A percentile compares a stretch with the other conserved stretches of the same genome.
These are phyloP conservation scores for Teunomyces tritomae DNA, from an alignment of 805 yeast species.

Conservation along the genomic window DNA sequence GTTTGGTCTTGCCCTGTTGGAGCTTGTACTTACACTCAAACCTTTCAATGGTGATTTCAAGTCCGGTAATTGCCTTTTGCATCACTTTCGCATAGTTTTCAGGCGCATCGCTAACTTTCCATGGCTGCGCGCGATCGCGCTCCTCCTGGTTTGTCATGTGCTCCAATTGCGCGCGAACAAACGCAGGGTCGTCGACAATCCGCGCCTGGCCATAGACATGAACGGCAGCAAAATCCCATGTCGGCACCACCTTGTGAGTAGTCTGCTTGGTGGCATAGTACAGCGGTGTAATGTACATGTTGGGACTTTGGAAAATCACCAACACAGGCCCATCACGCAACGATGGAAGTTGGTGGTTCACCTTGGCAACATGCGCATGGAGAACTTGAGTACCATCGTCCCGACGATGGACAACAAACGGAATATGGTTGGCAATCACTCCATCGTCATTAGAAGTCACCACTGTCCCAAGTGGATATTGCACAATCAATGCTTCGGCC, in stretches of 20 bases:
- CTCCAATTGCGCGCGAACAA: constrained; percentile 44
- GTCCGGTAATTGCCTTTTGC: constrained; percentile 53
- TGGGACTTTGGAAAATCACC: constrained; percentile 50
- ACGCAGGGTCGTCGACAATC: constrained; percentile 43
- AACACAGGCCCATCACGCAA: constrained; percentile 39
- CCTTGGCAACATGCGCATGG: constrained; percentile 54
- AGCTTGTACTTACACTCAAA: constrained; percentile 56
- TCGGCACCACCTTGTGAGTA: constrained; percentile 64
- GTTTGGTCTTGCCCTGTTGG: constrained; percentile 46
- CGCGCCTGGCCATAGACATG: constrained; percentile 54
- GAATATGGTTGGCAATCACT: constrained; percentile 54
- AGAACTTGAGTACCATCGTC: constrained; percentile 39
- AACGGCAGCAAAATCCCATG: constrained; percentile 63
- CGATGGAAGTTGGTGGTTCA: constrained; percentile 48
- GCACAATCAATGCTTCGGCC: constrained; percentile 41
- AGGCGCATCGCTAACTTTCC: constrained; percentile 62
- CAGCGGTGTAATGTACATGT: constrained; percentile 55
- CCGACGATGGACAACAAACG: constrained; percentile 44
- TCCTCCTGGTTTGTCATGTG: constrained; percentile 50
- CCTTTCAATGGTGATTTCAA: constrained; percentile 48
- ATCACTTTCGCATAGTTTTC: constrained; percentile 39
- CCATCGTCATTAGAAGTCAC: constrained; percentile 37
- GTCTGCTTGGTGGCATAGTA: constrained; percentile 57
- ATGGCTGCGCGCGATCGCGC: constrained; percentile 35
- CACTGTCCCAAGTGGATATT: constrained; percentile 53